Evolutionary conservation across 169 alveolate species (phyloP).

Genomic region (Besnoitia besnoiti): DNA sequence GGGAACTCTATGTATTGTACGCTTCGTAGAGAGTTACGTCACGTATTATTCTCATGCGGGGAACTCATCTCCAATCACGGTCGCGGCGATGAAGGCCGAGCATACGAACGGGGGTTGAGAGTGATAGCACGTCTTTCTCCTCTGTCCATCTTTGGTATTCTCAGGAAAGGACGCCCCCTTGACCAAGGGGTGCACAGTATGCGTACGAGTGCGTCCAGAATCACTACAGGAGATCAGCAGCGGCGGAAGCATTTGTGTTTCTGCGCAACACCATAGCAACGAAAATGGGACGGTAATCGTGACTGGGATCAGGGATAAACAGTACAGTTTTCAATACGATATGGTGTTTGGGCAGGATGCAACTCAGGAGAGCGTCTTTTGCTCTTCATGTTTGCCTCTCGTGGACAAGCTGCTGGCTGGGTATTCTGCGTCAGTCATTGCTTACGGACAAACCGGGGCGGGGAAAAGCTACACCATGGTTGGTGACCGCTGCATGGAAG

Average conservation of each 20-base stretch:
- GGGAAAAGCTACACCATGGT: conserved; percentile 75
- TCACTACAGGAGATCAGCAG: conserved; percentile 15
- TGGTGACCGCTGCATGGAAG: conserved; percentile 17
- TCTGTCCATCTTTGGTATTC: not conserved
- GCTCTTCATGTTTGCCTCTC: conserved; percentile 78
- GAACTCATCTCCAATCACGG: no score
- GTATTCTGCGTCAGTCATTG: conserved; percentile 87
- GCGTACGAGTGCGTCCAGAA: conserved; percentile 62
- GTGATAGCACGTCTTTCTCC: no score
- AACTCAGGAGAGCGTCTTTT: conserved; percentile 79
- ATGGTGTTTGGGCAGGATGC: conserved; percentile 77
- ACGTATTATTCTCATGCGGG: no score
- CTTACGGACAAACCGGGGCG: conserved; percentile 90
- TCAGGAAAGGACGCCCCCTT: not conserved
- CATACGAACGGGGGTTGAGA: no score
- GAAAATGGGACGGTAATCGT: not conserved
- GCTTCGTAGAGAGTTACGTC: no score
- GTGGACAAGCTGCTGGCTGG: conserved; percentile 85
- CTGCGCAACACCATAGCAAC: not conserved
- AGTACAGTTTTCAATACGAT: conserved; percentile 75
- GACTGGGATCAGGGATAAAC: not conserved
- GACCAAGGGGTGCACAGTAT: conserved; percentile 52
- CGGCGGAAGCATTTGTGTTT: conserved; percentile 37
- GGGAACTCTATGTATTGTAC: no score
- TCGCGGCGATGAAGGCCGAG: no score